Evolutionary conservation across 257 asterid species (phyloP), one percentile per base, ranked within the genome.

Genomic region (Plantago ovata): DNA sequence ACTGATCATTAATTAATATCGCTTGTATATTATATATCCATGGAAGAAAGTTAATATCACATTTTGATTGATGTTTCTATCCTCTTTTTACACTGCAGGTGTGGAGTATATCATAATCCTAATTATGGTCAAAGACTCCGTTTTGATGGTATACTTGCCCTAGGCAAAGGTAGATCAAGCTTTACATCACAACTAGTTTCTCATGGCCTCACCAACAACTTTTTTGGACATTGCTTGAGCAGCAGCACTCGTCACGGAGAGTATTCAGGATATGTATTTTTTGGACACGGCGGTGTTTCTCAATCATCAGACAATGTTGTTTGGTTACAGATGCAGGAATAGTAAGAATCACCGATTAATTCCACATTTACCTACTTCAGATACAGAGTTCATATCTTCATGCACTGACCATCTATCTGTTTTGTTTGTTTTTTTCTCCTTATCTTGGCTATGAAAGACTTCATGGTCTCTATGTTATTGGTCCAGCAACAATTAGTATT

Each of bases 81-180:
- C 12, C 48, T 15, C 32, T 24, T 8, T 12, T 43, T 4, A 43
- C 9, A 6, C 48, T 43, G 10, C 48, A 43, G 48, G n/a, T 43
- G 48, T 43, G 48, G 48, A 12, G 6, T 1, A 7, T 43, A 8
- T 12, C 7, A 4, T 0, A 12, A 43, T 12, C 48, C 13, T 43
- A 4, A 12, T 16, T 7, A 43, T 3, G 16, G 12, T 1, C 15
- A 12, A 3, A 1, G 3, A 9, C 1, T 9, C 7, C 9, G 15
- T 7, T 43, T 43, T 4, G 98, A 91, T 53, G 98, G 96, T 56
- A 85, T 91, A 53, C 95, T 91, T 22, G 98, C 95, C 61, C 95
- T 87, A 32, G 96, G 96, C 41, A 79, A 83, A 57, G 72, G 89
- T 4, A 12, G n/a, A 43, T 8, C 15, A n/a, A 87, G 94, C 79